A percentile compares a stretch with the other conserved stretches of the same genome.
Evolutionary conservation across 768 basidiomycete genomes (phyloP).

Genomic region (Amanita pseudoporphyria): DNA sequence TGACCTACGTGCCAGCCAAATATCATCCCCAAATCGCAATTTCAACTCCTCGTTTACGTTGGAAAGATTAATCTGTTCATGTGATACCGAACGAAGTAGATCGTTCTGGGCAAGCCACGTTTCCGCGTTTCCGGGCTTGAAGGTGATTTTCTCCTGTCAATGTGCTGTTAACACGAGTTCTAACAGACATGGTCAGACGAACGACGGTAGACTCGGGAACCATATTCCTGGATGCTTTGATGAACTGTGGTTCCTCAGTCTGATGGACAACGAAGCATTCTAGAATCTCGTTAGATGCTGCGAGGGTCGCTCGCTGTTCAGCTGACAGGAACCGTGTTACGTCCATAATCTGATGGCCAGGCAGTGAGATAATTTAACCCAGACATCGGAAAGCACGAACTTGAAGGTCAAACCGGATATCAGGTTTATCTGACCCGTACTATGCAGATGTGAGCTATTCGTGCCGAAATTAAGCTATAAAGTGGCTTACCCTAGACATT

Average conservation of each 20-base stretch:
- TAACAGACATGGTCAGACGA: neutral
- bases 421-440: constrained; percentile 96
- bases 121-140: constrained; percentile 23
- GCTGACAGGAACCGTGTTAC: constrained; percentile 28
- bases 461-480: constrained; percentile 8
- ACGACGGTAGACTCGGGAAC: constrained; percentile 11
- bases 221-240: constrained; percentile 30
- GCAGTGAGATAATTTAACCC: neutral
- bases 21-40: constrained; percentile 39
- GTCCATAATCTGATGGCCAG: constrained; percentile 32
- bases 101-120: constrained; percentile 33
- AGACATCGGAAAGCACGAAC: constrained; percentile 29
- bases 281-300: constrained; percentile 23
- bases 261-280: constrained; percentile 40
- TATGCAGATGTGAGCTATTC: constrained; percentile 23
- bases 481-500: constrained; percentile 67
- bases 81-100: constrained; percentile 17
- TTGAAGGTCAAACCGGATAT: constrained; percentile 82
- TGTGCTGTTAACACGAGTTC: neutral
- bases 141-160: constrained; percentile 25
- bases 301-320: constrained; percentile 19
- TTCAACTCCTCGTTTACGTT: constrained; percentile 31
- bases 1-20: constrained; percentile 49
- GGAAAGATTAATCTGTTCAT: constrained; percentile 17
- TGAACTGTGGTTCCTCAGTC: constrained; percentile 28